phyloP scores from a whole-genome alignment of 2,329 filamentous ascomycete genomes.

The Penicillium sp. region DNA sequence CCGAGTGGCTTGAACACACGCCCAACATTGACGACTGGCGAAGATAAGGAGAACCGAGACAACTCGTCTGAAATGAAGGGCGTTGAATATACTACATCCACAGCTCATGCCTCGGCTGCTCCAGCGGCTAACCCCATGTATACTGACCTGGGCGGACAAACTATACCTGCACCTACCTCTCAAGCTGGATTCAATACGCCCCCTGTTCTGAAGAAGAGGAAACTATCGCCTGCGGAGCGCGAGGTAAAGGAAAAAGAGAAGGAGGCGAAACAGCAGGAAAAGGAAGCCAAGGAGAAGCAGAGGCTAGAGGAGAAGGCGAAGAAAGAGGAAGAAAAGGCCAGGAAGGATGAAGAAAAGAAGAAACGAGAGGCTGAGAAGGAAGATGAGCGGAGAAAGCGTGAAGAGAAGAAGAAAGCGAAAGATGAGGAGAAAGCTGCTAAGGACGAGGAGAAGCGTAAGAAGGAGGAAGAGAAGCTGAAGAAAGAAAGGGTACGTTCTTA shows the following conservation, averaged over 20 bases:
- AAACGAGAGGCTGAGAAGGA: conserved; percentile 52
- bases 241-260: conserved; percentile 32
- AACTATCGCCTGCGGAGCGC: conserved; percentile 37
- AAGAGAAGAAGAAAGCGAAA: conserved; percentile 50
- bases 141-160: neutral
- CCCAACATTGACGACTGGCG: neutral
- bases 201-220: conserved; percentile 37
- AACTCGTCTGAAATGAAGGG: neutral
- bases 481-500: conserved; percentile 47
- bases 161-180: neutral
- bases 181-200: conserved; percentile 8
- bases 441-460: conserved; percentile 54
- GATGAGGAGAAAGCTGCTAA: conserved; percentile 44
- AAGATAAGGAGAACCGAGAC: conserved; percentile 18
- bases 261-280: conserved; percentile 33
- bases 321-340: conserved; percentile 32
- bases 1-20: neutral
- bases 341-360: conserved; percentile 54
- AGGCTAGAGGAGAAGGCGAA: conserved; percentile 27
- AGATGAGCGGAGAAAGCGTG: conserved; percentile 49
- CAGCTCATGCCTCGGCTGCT: neutral
- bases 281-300: conserved; percentile 32
- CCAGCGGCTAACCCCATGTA: neutral
- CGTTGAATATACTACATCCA: neutral
- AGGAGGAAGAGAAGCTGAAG: conserved; percentile 50